Evolutionary conservation across 306 rosid genomes (phyloP).

Genomic region (Citrullus colocynthis): DNA sequence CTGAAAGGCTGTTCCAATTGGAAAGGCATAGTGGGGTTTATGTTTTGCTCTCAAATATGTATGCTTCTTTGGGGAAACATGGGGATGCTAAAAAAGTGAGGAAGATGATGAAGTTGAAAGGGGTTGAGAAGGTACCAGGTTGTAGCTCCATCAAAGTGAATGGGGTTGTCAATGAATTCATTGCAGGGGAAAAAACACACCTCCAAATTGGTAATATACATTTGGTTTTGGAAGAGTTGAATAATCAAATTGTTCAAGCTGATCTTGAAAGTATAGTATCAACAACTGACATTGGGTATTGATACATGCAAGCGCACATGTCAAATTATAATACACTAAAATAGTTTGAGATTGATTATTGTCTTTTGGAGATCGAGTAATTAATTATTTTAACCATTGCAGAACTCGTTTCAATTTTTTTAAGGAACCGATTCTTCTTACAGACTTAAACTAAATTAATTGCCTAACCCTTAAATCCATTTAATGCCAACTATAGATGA

Average conservation of each 20-base stretch:
- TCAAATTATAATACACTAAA: too few relatives aligned
- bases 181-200: conserved; percentile 50
- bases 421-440: too few relatives aligned
- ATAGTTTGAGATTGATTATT: too few relatives aligned
- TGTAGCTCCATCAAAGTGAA: conserved; percentile 61
- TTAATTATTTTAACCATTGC: too few relatives aligned
- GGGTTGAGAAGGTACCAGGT: conserved; percentile 51
- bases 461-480: too few relatives aligned
- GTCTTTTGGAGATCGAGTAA: too few relatives aligned
- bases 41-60: conserved; percentile 57
- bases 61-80: conserved; percentile 37
- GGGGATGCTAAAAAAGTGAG: conserved; percentile 45
- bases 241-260: conserved; percentile 7
- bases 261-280: neutral
- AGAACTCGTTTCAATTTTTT: too few relatives aligned
- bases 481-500: too few relatives aligned
- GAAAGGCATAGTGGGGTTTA: conserved; percentile 49
- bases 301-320: too few relatives aligned
- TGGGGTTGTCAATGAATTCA: conserved; percentile 43
- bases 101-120: conserved; percentile 43
- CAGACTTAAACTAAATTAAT: too few relatives aligned
- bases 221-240: conserved; percentile 34
- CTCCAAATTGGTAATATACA: conserved; percentile 36
- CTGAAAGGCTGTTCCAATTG: conserved; percentile 27
- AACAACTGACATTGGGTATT: neutral